Evolutionary conservation across 2,329 filamentous ascomycete genomes (phyloP), one percentile per base, ranked within the genome.

Genomic region (Colletotrichum magnum): DNA sequence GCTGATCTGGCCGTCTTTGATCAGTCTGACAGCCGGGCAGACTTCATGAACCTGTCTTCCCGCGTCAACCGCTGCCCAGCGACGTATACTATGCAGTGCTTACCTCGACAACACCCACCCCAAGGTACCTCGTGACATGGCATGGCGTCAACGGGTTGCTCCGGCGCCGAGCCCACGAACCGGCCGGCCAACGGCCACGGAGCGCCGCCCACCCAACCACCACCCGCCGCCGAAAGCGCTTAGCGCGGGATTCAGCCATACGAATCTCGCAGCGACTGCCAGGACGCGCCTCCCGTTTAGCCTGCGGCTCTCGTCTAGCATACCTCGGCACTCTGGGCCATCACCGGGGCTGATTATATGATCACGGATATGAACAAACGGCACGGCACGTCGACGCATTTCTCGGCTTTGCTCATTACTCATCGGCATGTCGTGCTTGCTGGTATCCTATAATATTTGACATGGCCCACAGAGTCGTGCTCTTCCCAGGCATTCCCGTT

Each of bases 251-350:
- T 50, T 32, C 18, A 50, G 36, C 16, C 43, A 66, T 16, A 66
- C 66, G 56, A 69, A 26, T 21, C 54, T 56, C 52, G 62, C 62
- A 57, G 62, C 56, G 41, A 2, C 28, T 32, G 32, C 62, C 62
- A 52, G 24, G 32, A 60, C 53, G 62, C 50, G 18, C 43, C 26
- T 56, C 36, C 66, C 66, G 50, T 69, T 50, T 69, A 50, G 10
- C 18, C 47, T 18, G n/a, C n/a, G 16, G 28, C 48, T 32, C 50
- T 45, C n/a, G 43, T 24, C 43, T 60, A 51, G 45, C 36, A 52
- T 60, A 51, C 62, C 62, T 69, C 62, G 56, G 66, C 66, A 58
- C 15, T 51, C 21, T 18, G 10, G 2, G 4, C 21, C 50, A 60
- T 57, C 56, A 47, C 18, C n/a, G 5, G 21, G 6, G 6, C 6